Conservation (phyloP, 2,329 filamentous ascomycete genomes). For the Decorospora gaudefroyi region DNA sequence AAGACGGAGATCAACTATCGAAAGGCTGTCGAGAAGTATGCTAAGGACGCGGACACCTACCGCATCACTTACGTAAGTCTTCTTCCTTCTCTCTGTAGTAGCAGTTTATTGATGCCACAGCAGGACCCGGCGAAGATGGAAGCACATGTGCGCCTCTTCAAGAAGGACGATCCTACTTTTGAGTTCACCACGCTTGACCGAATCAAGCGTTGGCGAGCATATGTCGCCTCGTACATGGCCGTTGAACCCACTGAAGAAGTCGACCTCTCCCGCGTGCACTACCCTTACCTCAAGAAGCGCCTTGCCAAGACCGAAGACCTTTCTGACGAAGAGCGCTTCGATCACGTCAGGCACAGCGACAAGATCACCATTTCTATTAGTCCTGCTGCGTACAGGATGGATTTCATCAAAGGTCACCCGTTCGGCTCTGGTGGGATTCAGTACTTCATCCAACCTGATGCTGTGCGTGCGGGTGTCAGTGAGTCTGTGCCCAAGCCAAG, state of each 20-base stretch:
- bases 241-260: slow-evolving; percentile 73
- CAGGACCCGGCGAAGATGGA: slow-evolving; percentile 66
- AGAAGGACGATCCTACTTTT: slow-evolving; percentile 79
- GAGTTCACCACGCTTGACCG: slow-evolving; percentile 70
- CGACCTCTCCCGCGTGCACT: slow-evolving; percentile 37
- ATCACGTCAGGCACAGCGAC: slow-evolving; percentile 46
- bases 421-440: slow-evolving; percentile 44
- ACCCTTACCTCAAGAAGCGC: slow-evolving; percentile 51
- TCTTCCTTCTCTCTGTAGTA: neutral
- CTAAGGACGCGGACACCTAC: slow-evolving; percentile 92
- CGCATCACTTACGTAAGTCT: slow-evolving; percentile 83
- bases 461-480: slow-evolving; percentile 41
- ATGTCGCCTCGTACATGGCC: slow-evolving; percentile 88
- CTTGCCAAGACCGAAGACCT: slow-evolving; percentile 44
- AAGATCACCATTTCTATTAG: slow-evolving; percentile 53
- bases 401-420: slow-evolving; percentile 50
- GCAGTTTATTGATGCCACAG: slow-evolving; percentile 32
- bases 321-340: slow-evolving; percentile 38
- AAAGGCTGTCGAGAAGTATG: slow-evolving; percentile 88
- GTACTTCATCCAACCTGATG: slow-evolving; percentile 48
- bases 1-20: slow-evolving; percentile 87
- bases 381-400: slow-evolving; percentile 50
- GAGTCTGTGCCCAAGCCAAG: slow-evolving; percentile 43
- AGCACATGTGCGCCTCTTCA: slow-evolving; percentile 79
- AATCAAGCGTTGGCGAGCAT: slow-evolving; percentile 83